phyloP scores from a whole-genome alignment of 2,329 filamentous ascomycete genomes.

The Podosphaera leucotricha region DNA sequence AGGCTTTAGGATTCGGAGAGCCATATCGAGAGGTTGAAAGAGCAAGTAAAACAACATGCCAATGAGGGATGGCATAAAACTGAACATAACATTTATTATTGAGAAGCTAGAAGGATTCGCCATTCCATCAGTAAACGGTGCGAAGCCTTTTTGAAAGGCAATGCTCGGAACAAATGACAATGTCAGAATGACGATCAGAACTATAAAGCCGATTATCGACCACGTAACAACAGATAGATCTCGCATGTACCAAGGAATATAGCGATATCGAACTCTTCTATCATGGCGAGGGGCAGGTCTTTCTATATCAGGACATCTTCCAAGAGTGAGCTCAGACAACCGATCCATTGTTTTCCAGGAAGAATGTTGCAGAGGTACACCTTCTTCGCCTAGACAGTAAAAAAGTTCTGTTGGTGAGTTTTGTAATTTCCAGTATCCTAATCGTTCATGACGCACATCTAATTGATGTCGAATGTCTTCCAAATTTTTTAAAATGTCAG shows the following conservation, averaged over 20 bases:
- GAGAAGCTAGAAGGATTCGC: conserved; percentile 48
- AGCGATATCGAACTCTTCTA: conserved; percentile 30
- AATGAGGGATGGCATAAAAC: conserved; percentile 45
- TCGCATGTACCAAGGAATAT: conserved; percentile 56
- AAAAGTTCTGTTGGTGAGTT: conserved; percentile 41
- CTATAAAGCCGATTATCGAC: conserved; percentile 31
- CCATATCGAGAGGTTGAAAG: conserved; percentile 42
- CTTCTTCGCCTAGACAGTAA: conserved; percentile 52
- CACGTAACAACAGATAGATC: conserved; percentile 41
- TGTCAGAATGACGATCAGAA: conserved; percentile 48
- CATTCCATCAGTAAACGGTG: conserved; percentile 37
- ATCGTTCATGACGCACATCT: conserved; percentile 36
- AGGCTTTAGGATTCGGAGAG: conserved; percentile 41
- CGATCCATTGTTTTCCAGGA: conserved; percentile 23
- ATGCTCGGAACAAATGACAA: conserved; percentile 55
- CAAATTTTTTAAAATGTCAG: conserved; percentile 33
- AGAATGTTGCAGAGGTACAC: conserved; percentile 26
- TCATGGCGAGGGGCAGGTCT: conserved; percentile 8
- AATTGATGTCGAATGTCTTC: conserved; percentile 29
- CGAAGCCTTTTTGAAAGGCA: conserved; percentile 44
- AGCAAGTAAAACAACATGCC: conserved; percentile 43
- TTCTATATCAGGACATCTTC: conserved; percentile 5
- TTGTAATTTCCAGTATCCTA: conserved; percentile 70
- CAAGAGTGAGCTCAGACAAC: conserved; percentile 3
- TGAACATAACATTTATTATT: conserved; percentile 69